phyloP scores from a whole-genome alignment of 1,139 yeast genomes.

The Nakaseomyces nivariensis region DNA sequence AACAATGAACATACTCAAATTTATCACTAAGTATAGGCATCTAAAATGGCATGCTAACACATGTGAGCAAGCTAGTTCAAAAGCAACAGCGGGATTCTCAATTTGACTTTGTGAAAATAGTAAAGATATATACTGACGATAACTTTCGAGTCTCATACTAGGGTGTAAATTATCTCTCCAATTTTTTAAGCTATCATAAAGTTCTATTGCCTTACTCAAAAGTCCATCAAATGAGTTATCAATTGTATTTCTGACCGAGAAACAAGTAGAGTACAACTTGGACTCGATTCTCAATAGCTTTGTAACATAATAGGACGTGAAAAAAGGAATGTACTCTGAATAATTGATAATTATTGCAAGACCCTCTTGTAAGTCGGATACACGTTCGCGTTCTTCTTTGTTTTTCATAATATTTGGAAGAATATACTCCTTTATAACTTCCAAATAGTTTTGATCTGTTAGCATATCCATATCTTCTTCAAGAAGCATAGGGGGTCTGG shows the following conservation, averaged over 20 bases:
- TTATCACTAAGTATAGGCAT: slow-evolving; percentile 10
- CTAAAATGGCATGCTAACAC: slow-evolving; percentile 20
- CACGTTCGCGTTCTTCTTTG: slow-evolving; percentile 10
- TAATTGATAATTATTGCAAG: slow-evolving; percentile 13
- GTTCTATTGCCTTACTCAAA: slow-evolving; percentile 12
- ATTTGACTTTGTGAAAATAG: slow-evolving; percentile 13
- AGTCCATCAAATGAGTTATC: slow-evolving; percentile 18
- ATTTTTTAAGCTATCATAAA: slow-evolving; percentile 12
- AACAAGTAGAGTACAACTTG: slow-evolving; percentile 14
- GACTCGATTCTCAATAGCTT: slow-evolving; percentile 14
- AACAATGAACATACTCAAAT: slow-evolving; percentile 14
- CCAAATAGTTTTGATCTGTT: slow-evolving; percentile 16
- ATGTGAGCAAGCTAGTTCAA: slow-evolving; percentile 18
- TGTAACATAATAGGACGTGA: slow-evolving; percentile 16
- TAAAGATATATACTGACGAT: slow-evolving; percentile 17
- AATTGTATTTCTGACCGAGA: slow-evolving; percentile 14
- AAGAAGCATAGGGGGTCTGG: slow-evolving; percentile 18
- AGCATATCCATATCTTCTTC: slow-evolving; percentile 18
- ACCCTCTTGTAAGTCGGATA: slow-evolving; percentile 13
- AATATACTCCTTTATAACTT: slow-evolving; percentile 10
- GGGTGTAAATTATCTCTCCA: slow-evolving; percentile 22
- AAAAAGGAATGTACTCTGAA: slow-evolving; percentile 16
- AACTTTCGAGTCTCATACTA: slow-evolving; percentile 16
- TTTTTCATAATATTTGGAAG: slow-evolving; percentile 7
- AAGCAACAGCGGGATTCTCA: slow-evolving; percentile 15